phyloP scores from a whole-genome alignment of 2,329 filamentous ascomycete species.

The Bipolaris zeicola region DNA sequence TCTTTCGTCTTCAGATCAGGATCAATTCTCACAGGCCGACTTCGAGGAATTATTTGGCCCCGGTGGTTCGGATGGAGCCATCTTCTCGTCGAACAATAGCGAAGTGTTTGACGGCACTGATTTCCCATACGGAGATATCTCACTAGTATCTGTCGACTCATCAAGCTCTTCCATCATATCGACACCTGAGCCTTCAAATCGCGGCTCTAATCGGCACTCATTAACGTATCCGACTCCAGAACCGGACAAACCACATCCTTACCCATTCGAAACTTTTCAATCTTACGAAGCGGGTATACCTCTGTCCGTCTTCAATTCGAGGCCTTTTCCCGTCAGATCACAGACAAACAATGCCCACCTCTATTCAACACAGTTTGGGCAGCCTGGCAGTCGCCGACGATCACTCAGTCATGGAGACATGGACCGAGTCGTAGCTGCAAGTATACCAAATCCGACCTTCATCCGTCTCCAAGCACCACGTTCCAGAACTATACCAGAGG shows the following conservation, averaged over 20 bases:
- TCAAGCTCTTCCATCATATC: conserved; percentile 12
- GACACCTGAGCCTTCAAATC: conserved; percentile 19
- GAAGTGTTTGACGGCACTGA: conserved; percentile 15
- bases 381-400: conserved; percentile 29
- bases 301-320: conserved; percentile 3
- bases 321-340: conserved; percentile 11
- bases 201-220: conserved; percentile 14
- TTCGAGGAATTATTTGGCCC: conserved; percentile 19
- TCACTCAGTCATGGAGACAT: conserved; percentile 37
- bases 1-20: conserved; percentile 5
- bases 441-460: conserved; percentile 28
- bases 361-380: conserved; percentile 8
- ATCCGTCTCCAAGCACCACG: conserved; percentile 29
- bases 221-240: conserved; percentile 19
- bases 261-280: conserved; percentile 23
- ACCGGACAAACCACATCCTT: conserved; percentile 22
- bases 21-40: conserved; percentile 15
- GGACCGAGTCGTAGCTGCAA: conserved; percentile 15
- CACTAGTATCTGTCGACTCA: conserved; percentile 2
- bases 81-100: conserved; percentile 12
- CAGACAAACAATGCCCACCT: conserved; percentile 11
- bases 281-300: conserved; percentile 1
- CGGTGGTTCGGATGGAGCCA: not conserved
- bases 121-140: conserved; percentile 5
- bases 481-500: conserved; percentile 9